Base-by-base conservation (phyloP, 2,329 filamentous ascomycete species). In the Trichoderma asperellum region DNA sequence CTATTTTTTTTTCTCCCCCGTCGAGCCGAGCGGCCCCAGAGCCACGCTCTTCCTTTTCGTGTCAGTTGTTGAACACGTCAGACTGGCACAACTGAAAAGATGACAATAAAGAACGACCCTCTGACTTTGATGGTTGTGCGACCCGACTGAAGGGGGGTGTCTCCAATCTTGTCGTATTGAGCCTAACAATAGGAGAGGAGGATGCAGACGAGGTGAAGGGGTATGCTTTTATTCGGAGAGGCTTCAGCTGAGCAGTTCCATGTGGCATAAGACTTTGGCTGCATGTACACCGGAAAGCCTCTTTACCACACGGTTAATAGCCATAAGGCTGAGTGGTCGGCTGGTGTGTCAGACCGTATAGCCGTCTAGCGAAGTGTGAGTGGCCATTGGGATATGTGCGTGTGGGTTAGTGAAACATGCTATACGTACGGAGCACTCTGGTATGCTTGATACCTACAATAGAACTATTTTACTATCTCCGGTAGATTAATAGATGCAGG, bases 261-360 rank as follows among this genome's bases (percentile, higher is more conserved):
- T 29, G n/a, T 57, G 24, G 63, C 4, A 43, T 47, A 40, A 67
- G 55, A 40, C 63, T 47, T 24, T 37, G n/a, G 55, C 29, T 59
- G 49, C 63, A 64, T 35, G 24, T 32, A 11, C 52, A 24, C 55
- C 27, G 14, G 3, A 59, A 34, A 40, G 29, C 55, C 47, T 49
- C 37, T 27, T 34, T 8, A 24, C 34, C 34, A 32, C 40, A 37
- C 37, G 29, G 52, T 49, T 67, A 67, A 59, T 59, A 59, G 49
- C 29, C 40, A 59, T 67, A 67, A 67, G 63, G 63, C 63, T 67
- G 63, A 59, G 29, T 27, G 63, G 37, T 21, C 21, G 62, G 32
- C 14, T 27, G 27, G 12, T 53, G 32, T 29, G 52, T 56, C 18
- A 21, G 37, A 27, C 49, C 49, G 29, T n/a, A 18, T 21, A 49